Evolutionary conservation across 495 filamentous ascomycete species (phyloP), one percentile per base, ranked within the genome.

Genomic region (Sporormia fimetaria): DNA sequence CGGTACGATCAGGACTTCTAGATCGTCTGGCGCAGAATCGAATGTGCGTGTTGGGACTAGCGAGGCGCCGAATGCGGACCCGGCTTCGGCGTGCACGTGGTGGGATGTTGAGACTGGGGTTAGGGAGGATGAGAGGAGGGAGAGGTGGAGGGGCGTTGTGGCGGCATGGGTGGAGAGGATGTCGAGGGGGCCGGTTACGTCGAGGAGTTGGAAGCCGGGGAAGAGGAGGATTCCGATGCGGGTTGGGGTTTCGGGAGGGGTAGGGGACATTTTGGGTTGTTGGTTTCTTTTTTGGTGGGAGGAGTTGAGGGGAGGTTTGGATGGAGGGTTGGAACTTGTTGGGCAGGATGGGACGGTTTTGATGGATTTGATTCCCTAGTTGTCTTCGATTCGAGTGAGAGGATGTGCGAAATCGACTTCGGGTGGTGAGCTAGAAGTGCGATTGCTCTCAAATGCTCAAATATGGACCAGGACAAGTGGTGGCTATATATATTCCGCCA

Each of bases 41-140:
- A 74, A 79, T 1, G 75, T 78, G 57, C 76, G 76, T 3, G 79
- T 83, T 14, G 79, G 76, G 4, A 76, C 44, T 21, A 81, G 52
- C 34, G 40, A 39, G 43, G 76, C 60, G 10, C 56, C 40, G 28
- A 70, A 62, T 21, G 60, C 55, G 25, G 55, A 56, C 9, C 54
- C 15, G 0, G 15, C 21, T 9, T 46, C 33, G 10, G 15, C 12
- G 0, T 51, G 49, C 10, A 52, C 42, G 17, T 35, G 47, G 9
- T 42, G 8, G 18, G 50, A 38, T 1, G 71, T 72, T 0, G 58
- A 56, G 6, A 78, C 70, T 5, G 73, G 70, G 21, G 66, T 59
- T 0, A 74, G 58, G n/a, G 69, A 72, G 5, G 57, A 21, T n/a
- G 74, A 57, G 14, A 81, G 52, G n/a, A 80, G 42, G 38, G 48